Percentiles rank a stretch among this genome's conserved stretches.
Evolutionary conservation across 371 early-diverging fungal species (phyloP).

Genomic region (Rhizopus microsporus): DNA sequence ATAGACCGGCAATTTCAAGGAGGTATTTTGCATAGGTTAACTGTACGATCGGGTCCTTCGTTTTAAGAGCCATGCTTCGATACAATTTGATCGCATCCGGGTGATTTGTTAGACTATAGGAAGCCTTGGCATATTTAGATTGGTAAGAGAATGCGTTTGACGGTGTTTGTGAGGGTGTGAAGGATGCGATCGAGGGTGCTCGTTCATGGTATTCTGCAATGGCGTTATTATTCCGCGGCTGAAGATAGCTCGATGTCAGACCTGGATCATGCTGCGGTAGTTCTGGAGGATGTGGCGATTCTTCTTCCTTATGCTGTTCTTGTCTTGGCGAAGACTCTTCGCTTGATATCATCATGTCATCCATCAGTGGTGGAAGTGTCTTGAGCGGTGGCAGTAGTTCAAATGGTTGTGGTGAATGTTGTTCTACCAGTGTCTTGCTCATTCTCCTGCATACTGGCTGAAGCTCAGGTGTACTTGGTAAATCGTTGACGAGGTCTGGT

Average conservation of each 20-base stretch:
- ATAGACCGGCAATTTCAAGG: slow-evolving; percentile 54
- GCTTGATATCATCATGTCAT: too few species aligned
- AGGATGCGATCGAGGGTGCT: slow-evolving; percentile 2
- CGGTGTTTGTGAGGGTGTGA: slow-evolving; percentile 16
- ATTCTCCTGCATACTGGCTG: slow-evolving; percentile 12
- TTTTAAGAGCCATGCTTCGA: slow-evolving; percentile 73
- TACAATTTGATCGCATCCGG: slow-evolving; percentile 64
- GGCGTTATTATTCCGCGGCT: background rate
- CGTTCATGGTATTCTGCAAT: background rate
- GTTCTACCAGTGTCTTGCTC: slow-evolving; percentile 22
- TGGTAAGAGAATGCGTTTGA: slow-evolving; percentile 4
- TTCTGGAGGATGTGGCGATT: slow-evolving; percentile 7
- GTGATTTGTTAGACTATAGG: slow-evolving; percentile 61
- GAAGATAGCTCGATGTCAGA: background rate
- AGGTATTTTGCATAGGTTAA: slow-evolving; percentile 84
- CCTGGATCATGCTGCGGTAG: slow-evolving; percentile 18
- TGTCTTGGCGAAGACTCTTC: background rate
- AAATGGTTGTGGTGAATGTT: background rate
- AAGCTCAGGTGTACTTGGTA: slow-evolving; percentile 18
- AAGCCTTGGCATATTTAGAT: slow-evolving; percentile 43
- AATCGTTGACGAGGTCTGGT: slow-evolving; percentile 9
- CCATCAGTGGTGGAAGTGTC: slow-evolving; percentile 9
- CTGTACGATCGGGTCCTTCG: slow-evolving; percentile 77
- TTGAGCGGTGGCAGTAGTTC: slow-evolving; percentile 20
- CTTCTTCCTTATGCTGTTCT: background rate